Base-by-base conservation (phyloP, 179 eudicot genomes). In the Gypsophila paniculata region DNA sequence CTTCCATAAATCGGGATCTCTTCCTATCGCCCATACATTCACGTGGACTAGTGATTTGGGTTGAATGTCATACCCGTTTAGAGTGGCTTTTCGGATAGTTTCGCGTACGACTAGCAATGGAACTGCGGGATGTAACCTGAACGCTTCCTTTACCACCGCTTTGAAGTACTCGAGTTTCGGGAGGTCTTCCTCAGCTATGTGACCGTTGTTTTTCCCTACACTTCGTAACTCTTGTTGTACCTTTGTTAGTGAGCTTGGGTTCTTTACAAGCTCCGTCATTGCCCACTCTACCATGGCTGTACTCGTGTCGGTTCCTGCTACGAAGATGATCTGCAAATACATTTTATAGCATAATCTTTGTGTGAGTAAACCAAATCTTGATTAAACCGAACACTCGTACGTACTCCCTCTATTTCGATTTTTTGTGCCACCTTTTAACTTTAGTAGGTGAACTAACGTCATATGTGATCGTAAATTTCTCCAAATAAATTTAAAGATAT, bases 1-100 rank as follows among this genome's bases (percentile, higher is more conserved):
- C 22, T 67, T 52, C 71, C 71, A 67, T 3, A 26, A 48, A 0
- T 49, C 23, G 0, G 71, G 71, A 5, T 67, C 71, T 49, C 71
- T 49, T 49, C 71, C 58, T 6, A 67, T 67, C 14, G 58, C 58
- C 71, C 71, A 67, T 49, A 26, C 59, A 15, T 67, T 67, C 18
- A 66, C 57, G 23, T 66, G 38, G 13, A 66, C 70, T 46, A 66
- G 6, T 22, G 70, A 44, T 25, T 66, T 48, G 0, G 70, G 57
- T 48, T 2, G 18, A 2, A 66, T 66, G 23, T 66, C 38, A 22
- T 66, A 66, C 57, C 70, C 70, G 8, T 17, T 23, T 46, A 66
- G 17, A 0, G 12, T 66, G 6, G 70, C 11, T 46, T 66, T 66
- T 23, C 70, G 70, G 10, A 66, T 44, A 11, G 69, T 21, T 65